Conservation (phyloP, 2,329 filamentous ascomycete species). For the Geosmithia morbida region DNA sequence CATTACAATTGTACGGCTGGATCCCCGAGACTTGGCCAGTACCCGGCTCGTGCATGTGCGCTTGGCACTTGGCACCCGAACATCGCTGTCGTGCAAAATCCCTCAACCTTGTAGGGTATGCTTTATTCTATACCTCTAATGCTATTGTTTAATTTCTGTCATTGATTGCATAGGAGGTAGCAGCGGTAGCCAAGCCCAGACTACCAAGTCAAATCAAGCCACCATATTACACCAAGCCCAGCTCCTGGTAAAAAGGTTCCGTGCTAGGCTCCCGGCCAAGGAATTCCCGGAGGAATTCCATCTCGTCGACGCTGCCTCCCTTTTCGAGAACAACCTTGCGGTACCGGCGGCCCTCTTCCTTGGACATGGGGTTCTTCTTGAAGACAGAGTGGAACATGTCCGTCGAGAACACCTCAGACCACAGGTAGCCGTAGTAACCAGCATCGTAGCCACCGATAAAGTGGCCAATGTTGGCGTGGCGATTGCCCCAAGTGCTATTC, state of each 20-base stretch:
- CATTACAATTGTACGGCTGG: too few relatives aligned
- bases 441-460: conserved; percentile 76
- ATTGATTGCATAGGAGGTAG: neutral
- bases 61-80: too few relatives aligned
- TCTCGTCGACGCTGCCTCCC: conserved; percentile 68
- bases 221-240: conserved; percentile 30
- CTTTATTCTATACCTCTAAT: too few relatives aligned
- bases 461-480: conserved; percentile 70
- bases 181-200: neutral
- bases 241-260: conserved; percentile 67
- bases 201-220: neutral
- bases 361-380: conserved; percentile 65
- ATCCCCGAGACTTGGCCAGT: too few relatives aligned
- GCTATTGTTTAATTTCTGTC: neutral
- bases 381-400: conserved; percentile 82
- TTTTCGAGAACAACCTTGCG: conserved; percentile 65
- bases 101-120: too few relatives aligned
- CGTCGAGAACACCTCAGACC: conserved; percentile 65
- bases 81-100: too few relatives aligned
- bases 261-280: conserved; percentile 61
- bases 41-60: too few relatives aligned
- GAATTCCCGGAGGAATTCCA: conserved; percentile 67
- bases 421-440: conserved; percentile 66
- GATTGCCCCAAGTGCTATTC: conserved; percentile 54
- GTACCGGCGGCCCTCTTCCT: conserved; percentile 58